Base-by-base conservation (phyloP, 1,284 basidiomycete species). In the Volvariella volvacea region DNA sequence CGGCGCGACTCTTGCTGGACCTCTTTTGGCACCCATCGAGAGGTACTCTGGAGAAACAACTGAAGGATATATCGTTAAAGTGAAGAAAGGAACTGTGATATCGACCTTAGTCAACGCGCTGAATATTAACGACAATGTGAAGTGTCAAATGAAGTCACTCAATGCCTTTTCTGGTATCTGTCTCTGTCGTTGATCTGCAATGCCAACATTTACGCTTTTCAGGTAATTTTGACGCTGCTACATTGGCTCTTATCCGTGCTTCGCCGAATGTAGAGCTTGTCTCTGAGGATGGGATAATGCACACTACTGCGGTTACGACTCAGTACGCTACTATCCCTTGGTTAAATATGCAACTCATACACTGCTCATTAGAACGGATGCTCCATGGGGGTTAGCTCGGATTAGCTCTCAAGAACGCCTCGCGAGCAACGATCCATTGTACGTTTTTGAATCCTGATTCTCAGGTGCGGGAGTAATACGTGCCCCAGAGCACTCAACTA, bases 181-280 rank as follows among this genome's bases (percentile, higher is more conserved):
- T 7, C 34, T 4, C 6, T 6, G 6, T n/a, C 4, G 14, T 36
- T 20, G 15, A 16, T 36, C 8, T 15, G 6, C 8, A 15, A 6
- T 15, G 14, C 15, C n/a, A n/a, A 36, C 19, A 28, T 12, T n/a
- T n/a, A n/a, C 6, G 25, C 19, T 15, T n/a, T 4, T 7, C 15
- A 36, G 34, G n/a, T 8, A 36, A 6, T 8, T 36, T 36, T n/a
- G 34, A 36, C 19, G 19, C 6, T 20, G 34, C 14, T 15, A 31
- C 30, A n/a, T 36, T 36, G 19, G 15, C 34, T 6, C n/a, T 20
- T 8, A 15, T 36, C 15, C 34, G 34, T 36, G 14, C 34, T 7
- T 36, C 74, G 47, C 76, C 79, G 19, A 80, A 82, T 52, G 83
- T 90, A 43, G 80, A 76, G 50, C 81, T 74, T 56, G 79, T 90